Evolutionary conservation across 2,329 filamentous ascomycete species (phyloP), one percentile per base, ranked within the genome.

Genomic region (Orbilia ellipsospora): DNA sequence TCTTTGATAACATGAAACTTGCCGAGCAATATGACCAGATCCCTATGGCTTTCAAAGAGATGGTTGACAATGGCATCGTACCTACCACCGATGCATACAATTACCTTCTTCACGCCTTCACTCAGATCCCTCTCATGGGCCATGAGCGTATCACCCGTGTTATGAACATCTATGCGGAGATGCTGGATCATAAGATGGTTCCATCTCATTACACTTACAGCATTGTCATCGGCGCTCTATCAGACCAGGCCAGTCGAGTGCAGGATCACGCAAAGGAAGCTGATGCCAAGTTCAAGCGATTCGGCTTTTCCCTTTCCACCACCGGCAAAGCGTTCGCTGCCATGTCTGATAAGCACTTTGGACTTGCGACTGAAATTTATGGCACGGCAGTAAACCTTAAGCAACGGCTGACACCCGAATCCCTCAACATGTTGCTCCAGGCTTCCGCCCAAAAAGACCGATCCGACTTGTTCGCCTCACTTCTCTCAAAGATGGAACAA

Each of bases 161-260:
- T 4, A 87, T 98, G 62, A 94, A 97, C 84, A 92, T 99, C 62
- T 99, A 98, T 82, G 91, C 93, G 15, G 94, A 98, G 81, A 98
- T 99, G 95, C 89, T 97, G 79, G 89, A 90, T 78, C 91, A 94
- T 78, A 90, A 90, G 79, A 90, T 98, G 23, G 84, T 87, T 18
- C 94, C 94, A 6, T 90, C 97, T 81, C 89, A 90, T 64, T 88
- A 91, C 69, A 98, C 94, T 0, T 98, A 96, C 83, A 89, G 93
- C 80, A 93, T 93, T 40, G 85, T 99, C 16, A 91, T 99, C 66
- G 89, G 91, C 70, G 85, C 97, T 45, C 86, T 99, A 62, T 91
- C 94, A 16, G 88, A 89, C 13, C 90, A 93, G 78, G 93, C 93
- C 45, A 86, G 96, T 55, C 91, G 96, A 81, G 90, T 94, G 6